These are phyloP conservation scores for Paramecium tetraurelia DNA, from an alignment of 73 alveolate species.

Conservation along the genomic window DNA sequence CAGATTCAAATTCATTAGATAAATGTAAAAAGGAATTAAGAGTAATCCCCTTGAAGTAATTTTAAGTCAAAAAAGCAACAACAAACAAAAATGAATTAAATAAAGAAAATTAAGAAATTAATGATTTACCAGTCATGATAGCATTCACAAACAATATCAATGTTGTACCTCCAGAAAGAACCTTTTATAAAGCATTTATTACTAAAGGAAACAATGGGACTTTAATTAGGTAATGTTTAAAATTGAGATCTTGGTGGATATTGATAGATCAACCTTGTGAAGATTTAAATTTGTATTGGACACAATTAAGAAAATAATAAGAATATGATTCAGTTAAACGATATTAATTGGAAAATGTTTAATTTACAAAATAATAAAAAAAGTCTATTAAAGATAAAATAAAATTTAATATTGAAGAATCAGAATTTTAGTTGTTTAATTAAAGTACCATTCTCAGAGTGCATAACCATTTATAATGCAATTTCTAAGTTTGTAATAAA, in stretches of 20 bases:
- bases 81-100: not conserved
- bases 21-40: not conserved
- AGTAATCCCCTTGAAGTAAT: not conserved
- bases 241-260: slow-evolving; percentile 34
- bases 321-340: not conserved
- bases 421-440: not conserved
- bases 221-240: slow-evolving; percentile 22
- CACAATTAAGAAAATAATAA: not conserved
- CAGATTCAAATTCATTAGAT: not conserved
- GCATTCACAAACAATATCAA: not conserved
- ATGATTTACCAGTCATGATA: not conserved
- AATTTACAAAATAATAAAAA: not conserved
- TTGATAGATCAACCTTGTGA: not conserved
- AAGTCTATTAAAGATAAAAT: not conserved
- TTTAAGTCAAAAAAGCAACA: not conserved
- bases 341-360: not conserved
- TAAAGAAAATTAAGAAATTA: not conserved
- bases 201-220: slow-evolving; percentile 60
- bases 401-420: not conserved
- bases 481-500: slow-evolving; percentile 74
- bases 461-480: slow-evolving; percentile 76
- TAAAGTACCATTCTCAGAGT: not conserved
- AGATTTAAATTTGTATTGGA: slow-evolving; percentile 43
- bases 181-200: slow-evolving; percentile 38
- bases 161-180: not conserved